Evolutionary conservation across 176 grass and related monocot genomes (phyloP).

Genomic region (Raddia guianensis): DNA sequence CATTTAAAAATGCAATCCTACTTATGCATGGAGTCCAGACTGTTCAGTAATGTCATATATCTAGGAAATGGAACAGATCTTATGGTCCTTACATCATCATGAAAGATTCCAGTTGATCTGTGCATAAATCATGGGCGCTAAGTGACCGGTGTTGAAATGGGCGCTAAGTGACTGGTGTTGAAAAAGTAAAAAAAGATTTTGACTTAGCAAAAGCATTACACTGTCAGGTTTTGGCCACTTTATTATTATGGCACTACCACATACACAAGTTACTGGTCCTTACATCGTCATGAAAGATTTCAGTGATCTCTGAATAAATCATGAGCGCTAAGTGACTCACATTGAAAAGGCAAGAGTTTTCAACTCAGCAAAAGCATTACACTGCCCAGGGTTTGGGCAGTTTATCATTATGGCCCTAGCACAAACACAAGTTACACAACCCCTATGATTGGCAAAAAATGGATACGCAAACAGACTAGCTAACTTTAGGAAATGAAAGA

Average conservation of each 20-base stretch:
- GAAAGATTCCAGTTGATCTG: not conserved
- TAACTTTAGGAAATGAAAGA: not conserved
- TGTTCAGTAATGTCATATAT: not conserved
- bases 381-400: not conserved
- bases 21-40: not conserved
- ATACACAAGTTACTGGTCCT: not conserved
- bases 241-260: not conserved
- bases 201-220: not conserved
- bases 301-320: not conserved
- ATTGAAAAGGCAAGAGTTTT: not conserved
- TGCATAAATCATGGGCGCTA: not conserved
- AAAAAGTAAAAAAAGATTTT: not conserved
- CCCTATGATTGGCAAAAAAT: not conserved
- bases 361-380: not conserved
- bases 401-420: not conserved
- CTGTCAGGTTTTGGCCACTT: not conserved
- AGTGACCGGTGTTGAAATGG: not conserved
- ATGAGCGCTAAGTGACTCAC: not conserved
- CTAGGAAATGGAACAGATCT: not conserved
- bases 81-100: not conserved
- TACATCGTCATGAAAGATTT: not conserved
- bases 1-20: not conserved
- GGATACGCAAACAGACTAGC: not conserved
- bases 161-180: not conserved
- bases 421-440: not conserved